These are phyloP conservation scores for Carex scoparia DNA, from an alignment of 176 grass and related monocot species.

Conservation along the genomic window DNA sequence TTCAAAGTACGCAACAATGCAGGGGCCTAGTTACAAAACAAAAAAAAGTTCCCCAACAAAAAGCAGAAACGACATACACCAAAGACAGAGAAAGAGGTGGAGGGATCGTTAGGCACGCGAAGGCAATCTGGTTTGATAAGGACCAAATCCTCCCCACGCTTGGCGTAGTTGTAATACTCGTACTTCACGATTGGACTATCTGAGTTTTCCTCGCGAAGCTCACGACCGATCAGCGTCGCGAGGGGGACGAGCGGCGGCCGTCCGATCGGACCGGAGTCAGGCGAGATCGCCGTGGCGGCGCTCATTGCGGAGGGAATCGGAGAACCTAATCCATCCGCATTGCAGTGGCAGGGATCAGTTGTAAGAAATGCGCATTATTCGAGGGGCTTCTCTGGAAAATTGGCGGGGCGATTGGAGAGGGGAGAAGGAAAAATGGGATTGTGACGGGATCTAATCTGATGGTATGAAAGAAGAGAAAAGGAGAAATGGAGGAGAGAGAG, in stretches of 20 bases:
- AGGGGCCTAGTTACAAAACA: slow-evolving; percentile 1
- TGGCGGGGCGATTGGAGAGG: slow-evolving; percentile 23
- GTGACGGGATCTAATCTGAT: slow-evolving; percentile 5
- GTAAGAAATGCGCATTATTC: neutral
- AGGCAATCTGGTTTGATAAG: slow-evolving; percentile 83
- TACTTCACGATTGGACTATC: slow-evolving; percentile 67
- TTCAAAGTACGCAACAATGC: neutral
- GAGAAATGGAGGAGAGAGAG: neutral
- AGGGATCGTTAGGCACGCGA: slow-evolving; percentile 57
- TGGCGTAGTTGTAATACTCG: slow-evolving; percentile 79
- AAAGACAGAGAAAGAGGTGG: slow-evolving; percentile 84
- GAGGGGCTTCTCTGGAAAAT: neutral
- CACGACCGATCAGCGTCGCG: slow-evolving; percentile 67
- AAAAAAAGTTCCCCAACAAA: neutral
- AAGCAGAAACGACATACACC: slow-evolving; percentile 40
- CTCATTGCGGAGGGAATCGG: slow-evolving; percentile 11
- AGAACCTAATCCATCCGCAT: slow-evolving; percentile 23
- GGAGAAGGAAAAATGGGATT: slow-evolving; percentile 35
- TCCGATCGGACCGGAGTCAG: slow-evolving; percentile 28
- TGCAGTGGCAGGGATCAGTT: neutral
- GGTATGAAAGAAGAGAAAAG: slow-evolving; percentile 5
- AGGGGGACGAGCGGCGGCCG: slow-evolving; percentile 40
- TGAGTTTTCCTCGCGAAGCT: slow-evolving; percentile 63
- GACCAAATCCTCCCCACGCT: slow-evolving; percentile 92
- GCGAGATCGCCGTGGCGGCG: slow-evolving; percentile 20